A percentile compares a stretch with the other conserved stretches of the same genome.
These are phyloP conservation scores for Kodamaea ohmeri DNA, from an alignment of 1,139 yeast species.

Conservation along the genomic window DNA sequence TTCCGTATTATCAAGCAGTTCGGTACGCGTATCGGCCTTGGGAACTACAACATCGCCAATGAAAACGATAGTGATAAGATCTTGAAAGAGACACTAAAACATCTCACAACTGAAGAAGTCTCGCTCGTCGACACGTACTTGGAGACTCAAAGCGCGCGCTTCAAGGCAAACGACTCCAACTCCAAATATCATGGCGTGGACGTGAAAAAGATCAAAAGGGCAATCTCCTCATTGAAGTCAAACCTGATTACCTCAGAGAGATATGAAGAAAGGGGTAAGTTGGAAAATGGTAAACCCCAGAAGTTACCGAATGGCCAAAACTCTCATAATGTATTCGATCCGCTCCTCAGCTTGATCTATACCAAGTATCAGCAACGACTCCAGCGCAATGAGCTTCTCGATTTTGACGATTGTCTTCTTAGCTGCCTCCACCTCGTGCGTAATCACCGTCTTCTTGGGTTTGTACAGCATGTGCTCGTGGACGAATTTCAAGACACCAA, in stretches of 20 bases:
- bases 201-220: constrained; percentile 35
- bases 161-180: constrained; percentile 14
- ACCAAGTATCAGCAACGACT: constrained; percentile 52
- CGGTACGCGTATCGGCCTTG: constrained; percentile 53
- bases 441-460: constrained; percentile 42
- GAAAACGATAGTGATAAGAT: constrained; percentile 59
- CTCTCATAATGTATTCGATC: background rate
- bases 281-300: background rate
- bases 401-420: constrained; percentile 81
- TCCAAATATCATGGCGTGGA: constrained; percentile 30
- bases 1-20: constrained; percentile 53
- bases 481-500: constrained; percentile 97
- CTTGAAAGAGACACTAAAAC: constrained; percentile 41
- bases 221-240: constrained; percentile 55
- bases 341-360: constrained; percentile 38
- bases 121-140: background rate
- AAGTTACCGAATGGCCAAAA: constrained; percentile 15
- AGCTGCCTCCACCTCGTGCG: constrained; percentile 51
- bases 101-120: constrained; percentile 19
- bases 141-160: constrained; percentile 4
- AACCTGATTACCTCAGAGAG: constrained; percentile 41
- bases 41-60: constrained; percentile 58
- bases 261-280: constrained; percentile 20
- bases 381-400: constrained; percentile 45
- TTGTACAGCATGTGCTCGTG: constrained; percentile 69